These are phyloP conservation scores for Backusella australiensis DNA, from an alignment of 192 early-diverging fungal genomes.

Conservation along the genomic window DNA sequence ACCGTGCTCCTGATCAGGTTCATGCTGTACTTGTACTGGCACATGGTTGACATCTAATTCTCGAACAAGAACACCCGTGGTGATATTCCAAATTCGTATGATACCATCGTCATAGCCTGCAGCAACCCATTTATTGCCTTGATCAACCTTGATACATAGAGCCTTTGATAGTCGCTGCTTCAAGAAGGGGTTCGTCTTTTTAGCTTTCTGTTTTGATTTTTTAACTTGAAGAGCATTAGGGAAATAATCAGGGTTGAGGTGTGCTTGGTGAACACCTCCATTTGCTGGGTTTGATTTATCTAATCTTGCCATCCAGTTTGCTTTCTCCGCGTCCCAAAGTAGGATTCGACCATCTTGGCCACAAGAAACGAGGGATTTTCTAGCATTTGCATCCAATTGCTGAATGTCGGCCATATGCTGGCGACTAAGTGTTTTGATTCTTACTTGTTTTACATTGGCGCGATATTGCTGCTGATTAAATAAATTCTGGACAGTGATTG, in stretches of 20 bases:
- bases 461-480: slow-evolving; percentile 22
- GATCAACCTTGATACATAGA: slow-evolving; percentile 26
- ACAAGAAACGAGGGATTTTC: slow-evolving; percentile 25
- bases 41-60: neutral
- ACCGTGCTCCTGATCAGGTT: neutral
- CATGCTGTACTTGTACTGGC: slow-evolving; percentile 1
- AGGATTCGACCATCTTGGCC: slow-evolving; percentile 35
- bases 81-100: slow-evolving; percentile 28
- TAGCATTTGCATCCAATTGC: slow-evolving; percentile 19
- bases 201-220: neutral
- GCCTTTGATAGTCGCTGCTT: neutral
- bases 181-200: neutral
- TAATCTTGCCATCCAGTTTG: slow-evolving; percentile 31
- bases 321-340: slow-evolving; percentile 25
- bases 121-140: slow-evolving; percentile 31
- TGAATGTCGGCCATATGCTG: slow-evolving; percentile 33
- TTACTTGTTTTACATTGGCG: slow-evolving; percentile 10
- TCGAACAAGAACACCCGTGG: slow-evolving; percentile 19
- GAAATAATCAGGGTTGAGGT: neutral
- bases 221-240: neutral
- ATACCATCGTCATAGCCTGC: slow-evolving; percentile 31
- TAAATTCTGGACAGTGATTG: slow-evolving; percentile 20
- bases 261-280: neutral
- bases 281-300: slow-evolving; percentile 15
- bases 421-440: slow-evolving; percentile 19